phyloP scores from a whole-genome alignment of 2,329 filamentous ascomycete species.

The Westerdykella aurantiaca region DNA sequence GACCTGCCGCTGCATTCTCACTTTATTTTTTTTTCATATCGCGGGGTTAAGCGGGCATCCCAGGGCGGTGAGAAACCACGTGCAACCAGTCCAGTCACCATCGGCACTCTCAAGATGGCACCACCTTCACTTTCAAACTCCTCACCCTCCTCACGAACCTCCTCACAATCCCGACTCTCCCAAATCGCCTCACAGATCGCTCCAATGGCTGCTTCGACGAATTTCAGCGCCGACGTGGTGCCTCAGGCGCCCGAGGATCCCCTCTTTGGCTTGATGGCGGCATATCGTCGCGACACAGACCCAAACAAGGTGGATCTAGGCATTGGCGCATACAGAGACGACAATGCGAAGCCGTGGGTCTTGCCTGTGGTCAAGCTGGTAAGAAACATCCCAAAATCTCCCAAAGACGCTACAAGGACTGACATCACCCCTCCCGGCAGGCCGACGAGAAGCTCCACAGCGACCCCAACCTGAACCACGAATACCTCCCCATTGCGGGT shows the following conservation, averaged over 20 bases:
- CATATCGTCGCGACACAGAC: slow-evolving; percentile 71
- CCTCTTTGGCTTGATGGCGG: slow-evolving; percentile 86
- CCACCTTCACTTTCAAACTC: slow-evolving; percentile 5
- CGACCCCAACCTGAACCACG: slow-evolving; percentile 90
- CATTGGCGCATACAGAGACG: slow-evolving; percentile 89
- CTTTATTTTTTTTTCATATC: too few relatives aligned
- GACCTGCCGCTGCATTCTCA: too few relatives aligned
- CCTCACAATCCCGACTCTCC: slow-evolving; percentile 40
- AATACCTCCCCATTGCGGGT: slow-evolving; percentile 95
- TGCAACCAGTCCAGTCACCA: too few relatives aligned
- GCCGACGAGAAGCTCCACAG: slow-evolving; percentile 84
- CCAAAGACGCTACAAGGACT: slow-evolving; percentile 9
- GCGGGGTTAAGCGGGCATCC: too few relatives aligned
- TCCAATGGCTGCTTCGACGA: slow-evolving; percentile 52
- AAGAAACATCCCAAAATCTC: slow-evolving; percentile 21
- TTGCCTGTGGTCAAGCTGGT: slow-evolving; percentile 96
- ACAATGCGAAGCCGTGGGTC: slow-evolving; percentile 96
- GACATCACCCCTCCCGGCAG: slow-evolving; percentile 44
- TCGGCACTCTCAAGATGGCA: neutral
- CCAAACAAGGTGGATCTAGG: slow-evolving; percentile 88
- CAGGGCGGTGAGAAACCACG: too few relatives aligned
- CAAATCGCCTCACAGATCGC: slow-evolving; percentile 67
- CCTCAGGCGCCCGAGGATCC: slow-evolving; percentile 92
- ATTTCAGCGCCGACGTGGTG: slow-evolving; percentile 70
- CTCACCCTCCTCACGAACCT: slow-evolving; percentile 10